Evolutionary conservation across 2,329 filamentous ascomycete species (phyloP).

Genomic region (Colletotrichum aenigma): DNA sequence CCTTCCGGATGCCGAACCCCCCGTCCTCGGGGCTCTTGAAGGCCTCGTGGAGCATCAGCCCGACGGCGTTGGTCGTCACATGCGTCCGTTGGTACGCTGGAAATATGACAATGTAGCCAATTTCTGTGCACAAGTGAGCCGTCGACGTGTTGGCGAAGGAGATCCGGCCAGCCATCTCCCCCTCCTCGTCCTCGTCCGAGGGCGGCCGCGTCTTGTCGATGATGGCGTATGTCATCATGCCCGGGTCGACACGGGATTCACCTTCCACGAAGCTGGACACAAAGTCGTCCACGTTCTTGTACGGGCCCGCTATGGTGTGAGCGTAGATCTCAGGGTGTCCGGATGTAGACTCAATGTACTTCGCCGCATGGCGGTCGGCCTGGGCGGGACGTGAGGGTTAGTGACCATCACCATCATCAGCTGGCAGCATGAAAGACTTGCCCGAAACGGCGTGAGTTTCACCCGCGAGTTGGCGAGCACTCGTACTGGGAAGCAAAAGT

Average conservation of each 20-base stretch:
- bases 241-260: slow-evolving; percentile 8
- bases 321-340: slow-evolving; percentile 23
- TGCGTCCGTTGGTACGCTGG: slow-evolving; percentile 37
- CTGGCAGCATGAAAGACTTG: neutral
- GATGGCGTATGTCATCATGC: slow-evolving; percentile 25
- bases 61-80: slow-evolving; percentile 36
- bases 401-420: neutral
- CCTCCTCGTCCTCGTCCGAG: slow-evolving; percentile 28
- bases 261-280: slow-evolving; percentile 13
- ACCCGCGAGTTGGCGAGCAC: slow-evolving; percentile 16
- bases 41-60: slow-evolving; percentile 35
- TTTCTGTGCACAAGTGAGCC: slow-evolving; percentile 26
- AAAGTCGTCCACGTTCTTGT: slow-evolving; percentile 18
- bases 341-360: neutral
- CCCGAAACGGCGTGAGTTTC: slow-evolving; percentile 22
- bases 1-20: slow-evolving; percentile 29
- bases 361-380: slow-evolving; percentile 20
- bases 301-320: slow-evolving; percentile 24
- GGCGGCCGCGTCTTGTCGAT: slow-evolving; percentile 30
- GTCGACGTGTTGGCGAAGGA: slow-evolving; percentile 27
- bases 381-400: neutral
- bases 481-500: slow-evolving; percentile 1
- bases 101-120: slow-evolving; percentile 38
- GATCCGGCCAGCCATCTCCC: slow-evolving; percentile 32
- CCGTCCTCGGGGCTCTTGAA: slow-evolving; percentile 18